Evolutionary conservation across 257 asterid species (phyloP), one percentile per base, ranked within the genome.

Genomic region (Eucommia ulmoides): DNA sequence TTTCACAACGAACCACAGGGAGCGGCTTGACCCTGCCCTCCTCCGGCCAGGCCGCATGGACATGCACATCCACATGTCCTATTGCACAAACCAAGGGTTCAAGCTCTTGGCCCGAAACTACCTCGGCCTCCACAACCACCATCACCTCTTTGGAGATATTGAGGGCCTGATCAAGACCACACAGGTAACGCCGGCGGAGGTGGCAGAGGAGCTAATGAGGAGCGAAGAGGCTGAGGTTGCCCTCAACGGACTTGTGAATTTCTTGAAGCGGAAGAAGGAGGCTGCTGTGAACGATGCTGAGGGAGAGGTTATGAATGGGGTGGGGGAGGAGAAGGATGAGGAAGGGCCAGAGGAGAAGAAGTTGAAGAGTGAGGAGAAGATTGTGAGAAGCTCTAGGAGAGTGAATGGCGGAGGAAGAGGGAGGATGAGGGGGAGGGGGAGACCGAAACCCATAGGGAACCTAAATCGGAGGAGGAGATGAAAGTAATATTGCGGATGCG

Each of bases 31-130:
- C 42, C 81, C 83, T 3, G 93, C 89, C 0, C 48, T 84, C 44
- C 53, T 81, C 19, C 73, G 93, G 4, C 86, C 95, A 0, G 84
- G 93, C 1, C 68, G 89, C 1, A 84, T 84, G 95, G 95, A 84
- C 49, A 69, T 78, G 52, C 95, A 81, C 62, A 64, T 84, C n/a
- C 59, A 78, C 53, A 65, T 76, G 76, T 84, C 95, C 0, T 76
- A 81, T 49, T 78, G 83, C 56, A 72, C 76, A 0, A 76, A 81
- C 9, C 29, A 51, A 45, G 95, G 87, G 12, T 84, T 81, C 64
- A 69, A 60, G n/a, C 51, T 62, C 26, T 53, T 84, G 62, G 87
- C 91, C 4, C 20, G 53, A 1, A 81, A 76, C 33, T 84, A 81
- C 49, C 80, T 75, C 3, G 75, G 66, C 2, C 45, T 74, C 7